Evolutionary conservation across 1,139 yeast species (phyloP).

Genomic region (Lodderomyces pseudojiufengensis): DNA sequence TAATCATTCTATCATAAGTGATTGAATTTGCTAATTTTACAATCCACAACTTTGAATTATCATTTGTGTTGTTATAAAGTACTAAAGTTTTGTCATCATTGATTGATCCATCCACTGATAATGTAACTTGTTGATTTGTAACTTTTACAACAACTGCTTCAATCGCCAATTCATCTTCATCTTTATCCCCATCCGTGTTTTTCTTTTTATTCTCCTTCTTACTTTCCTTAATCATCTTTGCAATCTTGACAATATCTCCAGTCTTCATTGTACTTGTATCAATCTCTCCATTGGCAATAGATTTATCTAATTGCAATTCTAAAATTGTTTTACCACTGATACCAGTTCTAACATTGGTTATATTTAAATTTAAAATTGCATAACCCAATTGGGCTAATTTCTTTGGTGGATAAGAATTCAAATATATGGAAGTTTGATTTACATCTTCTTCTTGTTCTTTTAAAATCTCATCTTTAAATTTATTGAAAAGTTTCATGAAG

Average conservation of each 20-base stretch:
- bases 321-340: constrained; percentile 73
- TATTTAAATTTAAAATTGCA: constrained; percentile 64
- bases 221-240: constrained; percentile 27
- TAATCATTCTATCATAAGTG: constrained; percentile 76
- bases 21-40: constrained; percentile 66
- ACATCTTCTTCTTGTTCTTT: constrained; percentile 61
- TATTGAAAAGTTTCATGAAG: constrained; percentile 11
- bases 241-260: constrained; percentile 73
- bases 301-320: constrained; percentile 63
- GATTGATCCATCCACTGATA: constrained; percentile 52
- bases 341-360: constrained; percentile 67
- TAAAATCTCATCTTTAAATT: constrained; percentile 38
- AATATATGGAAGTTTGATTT: constrained; percentile 46
- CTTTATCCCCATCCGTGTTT: constrained; percentile 15
- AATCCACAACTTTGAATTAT: constrained; percentile 49
- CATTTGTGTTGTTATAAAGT: constrained; percentile 44
- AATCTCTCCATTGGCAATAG: constrained; percentile 40
- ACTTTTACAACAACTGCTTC: constrained; percentile 64
- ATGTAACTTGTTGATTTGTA: constrained; percentile 40
- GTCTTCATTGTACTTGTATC: constrained; percentile 58
- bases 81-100: constrained; percentile 42
- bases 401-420: constrained; percentile 57
- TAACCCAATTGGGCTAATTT: constrained; percentile 65
- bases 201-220: constrained; percentile 20
- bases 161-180: constrained; percentile 23